phyloP scores from a whole-genome alignment of 352 stramenopile species.

The Globisporangium uncinulatum region DNA sequence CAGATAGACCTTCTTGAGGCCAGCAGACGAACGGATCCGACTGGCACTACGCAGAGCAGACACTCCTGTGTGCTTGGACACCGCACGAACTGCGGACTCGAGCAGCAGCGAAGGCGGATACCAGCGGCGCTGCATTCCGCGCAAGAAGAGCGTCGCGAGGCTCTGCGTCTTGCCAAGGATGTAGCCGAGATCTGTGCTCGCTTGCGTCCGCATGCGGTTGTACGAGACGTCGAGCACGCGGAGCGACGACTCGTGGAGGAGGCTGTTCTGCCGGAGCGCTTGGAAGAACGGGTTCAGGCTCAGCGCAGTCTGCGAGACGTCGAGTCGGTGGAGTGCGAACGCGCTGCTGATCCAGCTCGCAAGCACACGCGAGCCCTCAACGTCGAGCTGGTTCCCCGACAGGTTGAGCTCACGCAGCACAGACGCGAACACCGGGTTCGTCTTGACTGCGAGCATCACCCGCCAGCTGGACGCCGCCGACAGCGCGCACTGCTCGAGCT shows the following conservation, averaged over 20 bases:
- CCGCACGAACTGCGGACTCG: slow-evolving; percentile 15
- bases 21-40: slow-evolving; percentile 19
- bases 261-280: slow-evolving; percentile 54
- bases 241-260: slow-evolving; percentile 63
- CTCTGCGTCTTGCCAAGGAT: slow-evolving; percentile 64
- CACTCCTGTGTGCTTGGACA: slow-evolving; percentile 20
- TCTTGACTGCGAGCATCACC: slow-evolving; percentile 36
- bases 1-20: slow-evolving; percentile 42
- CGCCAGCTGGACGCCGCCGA: slow-evolving; percentile 25
- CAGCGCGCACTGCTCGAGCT: slow-evolving; percentile 48
- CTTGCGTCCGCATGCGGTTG: slow-evolving; percentile 49
- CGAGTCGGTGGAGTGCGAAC: slow-evolving; percentile 49
- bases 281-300: slow-evolving; percentile 50
- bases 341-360: slow-evolving; percentile 49
- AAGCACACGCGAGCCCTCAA: slow-evolving; percentile 37
- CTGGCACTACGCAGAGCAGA: background rate
- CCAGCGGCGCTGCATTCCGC: slow-evolving; percentile 43
- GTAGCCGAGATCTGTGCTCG: slow-evolving; percentile 44
- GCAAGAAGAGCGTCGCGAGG: slow-evolving; percentile 51
- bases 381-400: slow-evolving; percentile 45
- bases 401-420: slow-evolving; percentile 53
- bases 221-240: slow-evolving; percentile 57
- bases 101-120: slow-evolving; percentile 3
- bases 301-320: slow-evolving; percentile 53
- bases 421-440: slow-evolving; percentile 40